phyloP scores from a whole-genome alignment of 345 rosid species.

The Populus simonii region DNA sequence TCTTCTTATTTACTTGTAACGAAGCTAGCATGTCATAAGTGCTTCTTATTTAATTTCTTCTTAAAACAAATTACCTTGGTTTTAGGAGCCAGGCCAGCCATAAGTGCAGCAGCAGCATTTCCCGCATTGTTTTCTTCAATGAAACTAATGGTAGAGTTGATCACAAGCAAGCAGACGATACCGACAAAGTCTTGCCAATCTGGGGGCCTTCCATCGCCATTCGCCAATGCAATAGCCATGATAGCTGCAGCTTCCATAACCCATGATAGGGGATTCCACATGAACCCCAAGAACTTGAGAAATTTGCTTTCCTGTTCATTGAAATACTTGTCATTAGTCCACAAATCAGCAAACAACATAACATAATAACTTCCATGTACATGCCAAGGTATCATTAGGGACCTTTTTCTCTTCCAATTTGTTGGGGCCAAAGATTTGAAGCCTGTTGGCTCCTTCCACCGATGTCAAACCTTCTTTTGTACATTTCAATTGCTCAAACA shows the following conservation, averaged over 20 bases:
- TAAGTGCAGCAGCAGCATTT: slow-evolving; percentile 32
- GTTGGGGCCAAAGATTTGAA: slow-evolving; percentile 88
- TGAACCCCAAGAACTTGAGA: slow-evolving; percentile 32
- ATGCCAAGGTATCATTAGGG: not conserved
- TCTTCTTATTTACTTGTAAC: not conserved
- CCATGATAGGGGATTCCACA: slow-evolving; percentile 36
- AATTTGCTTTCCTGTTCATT: slow-evolving; percentile 26
- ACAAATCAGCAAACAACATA: not conserved
- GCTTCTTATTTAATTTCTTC: too few relatives aligned
- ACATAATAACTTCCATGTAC: not conserved
- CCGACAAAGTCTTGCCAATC: slow-evolving; percentile 34
- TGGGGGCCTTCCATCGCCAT: slow-evolving; percentile 24
- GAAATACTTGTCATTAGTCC: not conserved
- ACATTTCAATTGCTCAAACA: slow-evolving; percentile 84
- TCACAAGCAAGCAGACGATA: slow-evolving; percentile 23
- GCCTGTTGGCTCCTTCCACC: slow-evolving; percentile 65
- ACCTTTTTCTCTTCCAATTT: slow-evolving; percentile 84
- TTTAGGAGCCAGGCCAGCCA: slow-evolving; percentile 32
- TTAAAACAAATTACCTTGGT: slow-evolving; percentile 16
- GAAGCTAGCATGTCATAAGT: too few relatives aligned
- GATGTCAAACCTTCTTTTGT: slow-evolving; percentile 55
- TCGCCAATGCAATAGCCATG: slow-evolving; percentile 32
- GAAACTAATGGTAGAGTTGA: slow-evolving; percentile 35
- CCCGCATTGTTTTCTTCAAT: slow-evolving; percentile 36
- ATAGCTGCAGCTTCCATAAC: slow-evolving; percentile 34